Base-by-base conservation (phyloP, 805 yeast species). In the Spathaspora boniae region DNA sequence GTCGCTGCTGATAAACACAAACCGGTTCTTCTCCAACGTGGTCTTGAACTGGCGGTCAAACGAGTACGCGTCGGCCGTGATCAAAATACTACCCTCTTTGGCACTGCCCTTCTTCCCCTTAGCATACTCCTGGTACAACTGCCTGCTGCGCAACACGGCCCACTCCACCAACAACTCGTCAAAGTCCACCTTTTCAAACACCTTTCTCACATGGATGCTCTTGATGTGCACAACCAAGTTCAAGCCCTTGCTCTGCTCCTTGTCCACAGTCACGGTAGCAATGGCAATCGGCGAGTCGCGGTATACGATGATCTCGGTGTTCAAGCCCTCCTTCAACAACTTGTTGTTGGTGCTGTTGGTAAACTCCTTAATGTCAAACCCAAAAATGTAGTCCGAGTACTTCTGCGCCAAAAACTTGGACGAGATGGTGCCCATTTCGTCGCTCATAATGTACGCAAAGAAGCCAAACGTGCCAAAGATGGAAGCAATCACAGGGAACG, bases 281-380 rank as follows among this genome's bases (percentile, higher is more conserved):
- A 80, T 62, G 0, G 88, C 87, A 51, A 85, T 78, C 12, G 93
- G 89, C 1, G 80, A 65, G n/a, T 74, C 74, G 50, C 89, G 74
- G 60, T 83, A 84, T 12, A 74, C 53, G 18, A 82, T 67, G 26
- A 80, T 50, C 33, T 72, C 74, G 1, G 86, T 66, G 45, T 80
- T 74, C 11, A 67, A 62, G 15, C 73, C 72, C 15, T 47, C 47
- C 42, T 33, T 50, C 46, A 46, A 62, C 45, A 58, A 67, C 38
- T 40, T 53, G 20, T 50, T 47, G 21, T 48, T 51, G 32, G 37
- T 48, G 30, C 45, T 40, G 16, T 51, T 53, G n/a, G 76, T 70
- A 48, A 70, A 78, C 33, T 67, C 56, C 16, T 50, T 56, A 40
- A 82, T 59, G 40, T 80, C 74, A 32, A 72, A 53, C 1, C 83